Conservation (phyloP, 75 land plant species). For the Adiantum capillusveneris region DNA sequence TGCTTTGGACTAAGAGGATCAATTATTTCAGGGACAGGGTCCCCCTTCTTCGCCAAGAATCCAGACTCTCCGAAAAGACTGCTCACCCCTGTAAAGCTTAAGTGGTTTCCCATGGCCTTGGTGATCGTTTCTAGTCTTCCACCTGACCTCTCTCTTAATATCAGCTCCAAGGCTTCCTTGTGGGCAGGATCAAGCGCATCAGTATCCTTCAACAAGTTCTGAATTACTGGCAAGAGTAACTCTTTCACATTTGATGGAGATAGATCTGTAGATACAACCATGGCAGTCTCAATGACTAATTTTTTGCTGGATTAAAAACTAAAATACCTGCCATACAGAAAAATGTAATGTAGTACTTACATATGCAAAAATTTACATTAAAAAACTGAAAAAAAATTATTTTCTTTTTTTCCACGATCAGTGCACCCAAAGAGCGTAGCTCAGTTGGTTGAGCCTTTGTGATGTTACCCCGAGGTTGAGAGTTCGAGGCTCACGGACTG, state of each 20-base stretch:
- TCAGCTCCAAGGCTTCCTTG: conserved; percentile 88
- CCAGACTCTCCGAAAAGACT: conserved; percentile 78
- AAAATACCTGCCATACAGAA: no score
- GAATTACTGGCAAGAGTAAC: conserved; percentile 70
- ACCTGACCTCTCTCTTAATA: conserved; percentile 78
- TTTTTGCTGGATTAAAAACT: no score
- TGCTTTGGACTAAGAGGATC: conserved; percentile 14
- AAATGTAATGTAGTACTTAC: no score
- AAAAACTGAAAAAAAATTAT: no score
- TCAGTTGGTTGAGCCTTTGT: no score
- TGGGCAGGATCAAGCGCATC: conserved; percentile 93
- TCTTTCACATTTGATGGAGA: conserved; percentile 61
- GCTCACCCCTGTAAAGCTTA: conserved; percentile 65
- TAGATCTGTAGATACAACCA: conserved; percentile 48
- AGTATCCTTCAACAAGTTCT: conserved; percentile 75
- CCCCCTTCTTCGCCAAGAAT: conserved; percentile 49
- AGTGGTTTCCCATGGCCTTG: conserved; percentile 78
- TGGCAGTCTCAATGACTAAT: no score
- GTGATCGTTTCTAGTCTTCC: conserved; percentile 68
- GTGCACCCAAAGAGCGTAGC: no score
- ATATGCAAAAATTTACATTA: no score
- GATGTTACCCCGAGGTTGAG: no score
- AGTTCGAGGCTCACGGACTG: no score
- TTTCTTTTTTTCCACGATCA: no score
- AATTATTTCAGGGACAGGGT: conserved; percentile 16